These are phyloP conservation scores for Boechera stricta DNA, from an alignment of 345 rosid genomes.

Conservation along the genomic window DNA sequence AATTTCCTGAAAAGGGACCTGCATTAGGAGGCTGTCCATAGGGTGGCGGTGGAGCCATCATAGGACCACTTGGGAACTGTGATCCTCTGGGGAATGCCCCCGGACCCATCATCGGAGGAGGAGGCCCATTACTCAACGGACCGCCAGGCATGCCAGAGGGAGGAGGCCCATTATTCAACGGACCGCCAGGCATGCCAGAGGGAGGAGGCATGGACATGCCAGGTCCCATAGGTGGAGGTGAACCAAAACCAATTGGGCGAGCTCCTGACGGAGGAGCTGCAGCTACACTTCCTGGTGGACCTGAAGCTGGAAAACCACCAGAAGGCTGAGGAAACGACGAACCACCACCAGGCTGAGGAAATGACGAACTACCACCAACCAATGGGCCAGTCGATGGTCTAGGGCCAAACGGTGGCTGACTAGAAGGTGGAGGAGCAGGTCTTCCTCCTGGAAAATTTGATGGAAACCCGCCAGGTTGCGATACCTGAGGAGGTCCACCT, in stretches of 20 bases:
- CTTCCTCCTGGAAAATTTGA: constrained; percentile 55
- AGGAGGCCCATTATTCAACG: background rate
- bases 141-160: constrained; percentile 14
- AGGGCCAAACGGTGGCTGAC: constrained; percentile 59
- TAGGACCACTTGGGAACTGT: constrained; percentile 22
- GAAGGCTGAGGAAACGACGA: constrained; percentile 17
- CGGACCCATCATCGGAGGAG: constrained; percentile 33
- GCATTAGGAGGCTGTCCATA: constrained; percentile 42
- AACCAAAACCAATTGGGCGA: constrained; percentile 43
- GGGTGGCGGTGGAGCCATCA: constrained; percentile 43
- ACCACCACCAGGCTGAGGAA: constrained; percentile 7
- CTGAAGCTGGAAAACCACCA: constrained; percentile 34
- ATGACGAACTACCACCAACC: constrained; percentile 16
- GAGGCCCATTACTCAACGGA: constrained; percentile 13
- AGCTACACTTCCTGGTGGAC: constrained; percentile 36
- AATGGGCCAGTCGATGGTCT: constrained; percentile 35
- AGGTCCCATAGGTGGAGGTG: constrained; percentile 44
- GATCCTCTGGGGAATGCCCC: constrained; percentile 40
- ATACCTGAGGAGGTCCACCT: constrained; percentile 50
- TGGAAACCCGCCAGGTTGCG: constrained; percentile 54
- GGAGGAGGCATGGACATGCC: constrained; percentile 36
- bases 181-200: background rate
- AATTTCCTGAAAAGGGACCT: constrained; percentile 29
- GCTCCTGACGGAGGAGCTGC: constrained; percentile 39
- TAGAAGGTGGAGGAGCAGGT: constrained; percentile 56